phyloP scores from a whole-genome alignment of 208 protist genomes.

The Vickermania ingenoplastis region DNA sequence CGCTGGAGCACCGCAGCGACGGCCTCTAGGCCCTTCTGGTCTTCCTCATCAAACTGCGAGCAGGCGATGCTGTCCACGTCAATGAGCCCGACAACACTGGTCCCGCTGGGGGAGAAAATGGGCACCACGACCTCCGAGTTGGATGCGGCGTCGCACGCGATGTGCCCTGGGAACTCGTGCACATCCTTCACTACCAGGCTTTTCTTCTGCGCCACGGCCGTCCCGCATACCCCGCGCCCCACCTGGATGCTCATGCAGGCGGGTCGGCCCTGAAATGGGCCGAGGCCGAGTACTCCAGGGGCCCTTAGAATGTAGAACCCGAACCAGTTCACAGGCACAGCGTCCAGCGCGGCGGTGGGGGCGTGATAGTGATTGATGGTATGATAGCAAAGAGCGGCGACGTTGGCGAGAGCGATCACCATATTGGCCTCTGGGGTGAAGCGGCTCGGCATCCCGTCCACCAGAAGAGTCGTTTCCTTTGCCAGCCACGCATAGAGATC shows the following conservation, averaged over 20 bases:
- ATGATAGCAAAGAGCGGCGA: slow-evolving; percentile 75
- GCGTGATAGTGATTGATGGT: slow-evolving; percentile 51
- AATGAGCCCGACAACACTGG: slow-evolving; percentile 62
- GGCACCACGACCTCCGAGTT: slow-evolving; percentile 90
- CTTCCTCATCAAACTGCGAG: slow-evolving; percentile 57
- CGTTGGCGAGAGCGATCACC: slow-evolving; percentile 64
- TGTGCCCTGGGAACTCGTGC: slow-evolving; percentile 90
- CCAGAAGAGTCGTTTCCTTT: slow-evolving; percentile 28
- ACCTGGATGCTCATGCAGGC: slow-evolving; percentile 84
- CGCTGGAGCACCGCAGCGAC: slow-evolving; percentile 42
- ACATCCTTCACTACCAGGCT: slow-evolving; percentile 75
- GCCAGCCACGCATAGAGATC: slow-evolving; percentile 57
- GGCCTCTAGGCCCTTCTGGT: slow-evolving; percentile 40
- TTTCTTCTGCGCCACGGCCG: slow-evolving; percentile 31
- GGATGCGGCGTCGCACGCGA: slow-evolving; percentile 87
- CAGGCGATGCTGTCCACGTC: slow-evolving; percentile 70
- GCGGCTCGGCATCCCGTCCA: slow-evolving; percentile 28
- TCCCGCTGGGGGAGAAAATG: slow-evolving; percentile 34
- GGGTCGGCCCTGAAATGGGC: slow-evolving; percentile 90
- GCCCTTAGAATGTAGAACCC: slow-evolving; percentile 89
- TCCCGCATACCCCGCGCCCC: slow-evolving; percentile 87
- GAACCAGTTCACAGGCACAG: slow-evolving; percentile 80
- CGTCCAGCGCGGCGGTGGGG: slow-evolving; percentile 33
- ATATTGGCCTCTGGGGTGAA: slow-evolving; percentile 53
- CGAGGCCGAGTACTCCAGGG: slow-evolving; percentile 69